phyloP scores from a whole-genome alignment of 2,329 filamentous ascomycete species.

The Fusarium armeniacum region DNA sequence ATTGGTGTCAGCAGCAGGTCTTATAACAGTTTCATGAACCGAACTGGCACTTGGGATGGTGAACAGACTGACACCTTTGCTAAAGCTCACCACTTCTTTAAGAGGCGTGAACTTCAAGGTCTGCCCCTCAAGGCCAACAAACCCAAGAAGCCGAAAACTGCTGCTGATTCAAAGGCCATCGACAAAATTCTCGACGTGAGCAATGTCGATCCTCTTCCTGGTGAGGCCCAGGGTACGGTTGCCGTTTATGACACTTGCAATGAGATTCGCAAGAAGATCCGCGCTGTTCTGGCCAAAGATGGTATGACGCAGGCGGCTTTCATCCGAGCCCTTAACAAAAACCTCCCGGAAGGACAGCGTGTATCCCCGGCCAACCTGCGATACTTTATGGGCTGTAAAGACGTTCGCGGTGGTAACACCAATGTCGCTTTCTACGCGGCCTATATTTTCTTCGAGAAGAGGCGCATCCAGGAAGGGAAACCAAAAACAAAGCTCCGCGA shows the following conservation, averaged over 20 bases:
- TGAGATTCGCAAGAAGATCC: constrained; percentile 70
- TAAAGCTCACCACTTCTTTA: constrained; percentile 62
- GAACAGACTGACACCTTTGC: constrained; percentile 53
- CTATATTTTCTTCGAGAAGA: constrained; percentile 73
- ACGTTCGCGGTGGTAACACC: constrained; percentile 62
- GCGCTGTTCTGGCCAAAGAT: constrained; percentile 59
- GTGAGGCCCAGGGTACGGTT: constrained; percentile 63
- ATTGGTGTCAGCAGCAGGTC: constrained; percentile 56
- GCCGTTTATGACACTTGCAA: constrained; percentile 70
- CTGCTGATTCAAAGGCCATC: constrained; percentile 45
- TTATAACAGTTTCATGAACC: constrained; percentile 64
- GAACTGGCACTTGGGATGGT: constrained; percentile 58
- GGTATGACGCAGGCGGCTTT: constrained; percentile 67
- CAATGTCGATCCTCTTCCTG: constrained; percentile 58
- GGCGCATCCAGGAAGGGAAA: constrained; percentile 65
- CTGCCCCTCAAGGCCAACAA: constrained; percentile 56
- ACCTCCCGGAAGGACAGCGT: constrained; percentile 55
- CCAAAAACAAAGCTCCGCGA: constrained; percentile 64
- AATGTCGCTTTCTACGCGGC: constrained; percentile 65
- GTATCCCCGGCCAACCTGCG: constrained; percentile 62
- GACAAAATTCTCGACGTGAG: constrained; percentile 57
- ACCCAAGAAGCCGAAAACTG: constrained; percentile 51
- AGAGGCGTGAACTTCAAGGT: constrained; percentile 64
- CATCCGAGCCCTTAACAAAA: constrained; percentile 62
- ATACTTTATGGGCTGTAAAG: constrained; percentile 65